phyloP scores from a whole-genome alignment of 352 stramenopile genomes.

The Detonula confervacea region DNA sequence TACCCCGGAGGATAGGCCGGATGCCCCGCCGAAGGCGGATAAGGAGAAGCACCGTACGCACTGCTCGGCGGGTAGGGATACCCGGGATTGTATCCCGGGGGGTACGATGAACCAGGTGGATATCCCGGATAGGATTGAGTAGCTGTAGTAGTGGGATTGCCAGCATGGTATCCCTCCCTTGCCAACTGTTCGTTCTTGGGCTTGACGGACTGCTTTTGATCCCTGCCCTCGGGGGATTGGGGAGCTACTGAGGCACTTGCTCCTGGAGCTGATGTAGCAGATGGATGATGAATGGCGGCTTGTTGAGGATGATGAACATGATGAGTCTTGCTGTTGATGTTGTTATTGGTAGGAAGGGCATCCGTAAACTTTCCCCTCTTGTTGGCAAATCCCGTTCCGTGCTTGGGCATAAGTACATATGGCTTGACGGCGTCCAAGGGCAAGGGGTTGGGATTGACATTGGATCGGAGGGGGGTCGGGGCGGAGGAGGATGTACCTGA shows the following conservation, averaged over 20 bases:
- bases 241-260: background rate
- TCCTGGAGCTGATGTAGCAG: background rate
- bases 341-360: background rate
- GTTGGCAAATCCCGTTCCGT: background rate
- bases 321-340: no score
- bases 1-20: no score
- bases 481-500: constrained; percentile 4
- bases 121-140: no score
- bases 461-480: constrained; percentile 38
- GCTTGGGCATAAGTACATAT: constrained; percentile 50
- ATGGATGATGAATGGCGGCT: no score
- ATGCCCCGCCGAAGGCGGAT: no score
- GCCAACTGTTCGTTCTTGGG: constrained; percentile 4
- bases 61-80: constrained; percentile 17
- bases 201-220: constrained; percentile 32
- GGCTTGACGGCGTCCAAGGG: background rate
- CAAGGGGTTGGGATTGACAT: constrained; percentile 19
- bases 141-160: no score
- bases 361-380: constrained; percentile 1
- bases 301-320: no score
- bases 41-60: no score
- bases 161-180: constrained; percentile 10
- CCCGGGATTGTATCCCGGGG: constrained; percentile 6
- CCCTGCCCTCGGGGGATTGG: constrained; percentile 16
- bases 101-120: background rate